These are phyloP conservation scores for Aspergillus sp. DNA, from an alignment of 2,329 filamentous ascomycete genomes.

Conservation along the genomic window DNA sequence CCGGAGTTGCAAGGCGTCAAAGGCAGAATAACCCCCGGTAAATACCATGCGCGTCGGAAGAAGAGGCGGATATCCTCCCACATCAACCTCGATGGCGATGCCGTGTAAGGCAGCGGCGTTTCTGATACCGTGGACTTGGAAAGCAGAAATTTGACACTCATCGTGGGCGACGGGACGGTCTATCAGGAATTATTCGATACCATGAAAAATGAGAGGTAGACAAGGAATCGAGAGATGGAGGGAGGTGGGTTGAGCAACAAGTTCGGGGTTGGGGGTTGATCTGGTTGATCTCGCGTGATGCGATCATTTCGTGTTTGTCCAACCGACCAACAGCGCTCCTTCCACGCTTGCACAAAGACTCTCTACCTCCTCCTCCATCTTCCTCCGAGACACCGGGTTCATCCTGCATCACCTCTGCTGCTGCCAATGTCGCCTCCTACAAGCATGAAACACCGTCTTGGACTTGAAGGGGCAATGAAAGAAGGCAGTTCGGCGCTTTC, in stretches of 20 bases:
- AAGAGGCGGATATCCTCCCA: slow-evolving; percentile 42
- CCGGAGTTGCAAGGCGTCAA: slow-evolving; percentile 53
- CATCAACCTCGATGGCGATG: slow-evolving; percentile 40
- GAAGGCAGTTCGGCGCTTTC: background rate
- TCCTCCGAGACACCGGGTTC: background rate
- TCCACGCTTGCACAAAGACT: background rate
- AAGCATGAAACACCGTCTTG: background rate
- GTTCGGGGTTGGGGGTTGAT: background rate
- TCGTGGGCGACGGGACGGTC: background rate
- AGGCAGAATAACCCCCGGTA: slow-evolving; percentile 64
- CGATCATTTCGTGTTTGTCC: background rate
- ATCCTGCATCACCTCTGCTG: background rate
- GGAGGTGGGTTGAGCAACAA: background rate
- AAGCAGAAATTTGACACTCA: slow-evolving; percentile 8
- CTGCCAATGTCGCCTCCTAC: background rate
- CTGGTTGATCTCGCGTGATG: slow-evolving; percentile 3
- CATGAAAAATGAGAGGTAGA: background rate
- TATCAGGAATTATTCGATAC: background rate
- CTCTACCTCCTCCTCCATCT: background rate
- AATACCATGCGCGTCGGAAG: slow-evolving; percentile 29
- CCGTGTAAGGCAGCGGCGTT: slow-evolving; percentile 37
- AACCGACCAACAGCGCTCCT: background rate
- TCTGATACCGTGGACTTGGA: slow-evolving; percentile 12
- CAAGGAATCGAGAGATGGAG: background rate
- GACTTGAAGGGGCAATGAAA: background rate